Evolutionary conservation across 2,329 filamentous ascomycete species (phyloP), one percentile per base, ranked within the genome.

Genomic region (Didymella pinodella): DNA sequence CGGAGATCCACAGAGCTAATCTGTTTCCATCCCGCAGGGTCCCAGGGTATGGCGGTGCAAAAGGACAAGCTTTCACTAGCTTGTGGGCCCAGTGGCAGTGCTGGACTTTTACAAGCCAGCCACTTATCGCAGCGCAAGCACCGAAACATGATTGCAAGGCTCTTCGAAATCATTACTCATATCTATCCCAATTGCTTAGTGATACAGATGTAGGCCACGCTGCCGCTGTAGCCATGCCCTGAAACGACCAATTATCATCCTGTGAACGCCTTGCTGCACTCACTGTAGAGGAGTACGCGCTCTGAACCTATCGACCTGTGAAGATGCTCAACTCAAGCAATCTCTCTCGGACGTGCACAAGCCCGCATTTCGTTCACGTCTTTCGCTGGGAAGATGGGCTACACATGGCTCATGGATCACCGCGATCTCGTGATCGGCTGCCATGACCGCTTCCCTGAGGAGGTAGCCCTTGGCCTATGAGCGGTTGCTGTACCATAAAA

Each of bases 1-100:
- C 48, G 57, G 29, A 45, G 43, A 48, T 52, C 62, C 55, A 44
- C 56, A 38, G 38, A 32, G 48, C 54, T 46, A 58, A 61, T 40
- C 53, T 53, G 18, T 31, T 48, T 55, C 14, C 12, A 54, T 34
- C 14, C 38, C 59, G 52, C 64, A 67, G 65, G 62, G 64, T 62
- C 47, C 32, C 28, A 20, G 20, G 6, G 32, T 62, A 57, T 65
- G 63, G 63, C 62, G 54, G 62, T 62, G 63, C 63, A 63, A 56
- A 54, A 50, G 57, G 49, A 62, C 50, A 63, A 59, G 58, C 63
- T 61, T 61, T 46, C 38, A 40, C 49, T 65, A 62, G 63, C 46
- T 32, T 49, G 56, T 55, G 58, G 58, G 51, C 55, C 63, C 45
- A 38, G 48, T 60, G 57, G 57, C 57, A 60, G 57, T 60, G 52